These are phyloP conservation scores for Gyrodon lividus DNA, from an alignment of 768 basidiomycete species.

Conservation along the genomic window DNA sequence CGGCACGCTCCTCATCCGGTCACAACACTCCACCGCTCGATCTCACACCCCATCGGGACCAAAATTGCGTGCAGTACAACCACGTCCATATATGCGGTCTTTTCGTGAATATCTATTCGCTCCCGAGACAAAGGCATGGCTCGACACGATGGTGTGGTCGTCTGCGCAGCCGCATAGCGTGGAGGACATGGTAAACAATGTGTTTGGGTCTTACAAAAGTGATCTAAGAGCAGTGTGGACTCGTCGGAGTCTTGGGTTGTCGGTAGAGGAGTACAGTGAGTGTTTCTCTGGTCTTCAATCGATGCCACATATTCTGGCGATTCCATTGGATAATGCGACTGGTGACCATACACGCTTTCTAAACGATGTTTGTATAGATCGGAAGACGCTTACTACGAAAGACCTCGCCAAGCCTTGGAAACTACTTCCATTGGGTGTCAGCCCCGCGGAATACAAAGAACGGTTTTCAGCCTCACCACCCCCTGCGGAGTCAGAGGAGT, in stretches of 20 bases:
- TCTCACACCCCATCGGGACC: slow-evolving; percentile 13
- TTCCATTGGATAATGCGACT: slow-evolving; percentile 15
- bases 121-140: slow-evolving; percentile 56
- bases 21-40: slow-evolving; percentile 35
- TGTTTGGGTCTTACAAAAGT: slow-evolving; percentile 47
- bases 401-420: slow-evolving; percentile 71
- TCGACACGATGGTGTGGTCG: slow-evolving; percentile 89
- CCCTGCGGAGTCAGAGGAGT: neutral
- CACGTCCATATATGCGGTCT: slow-evolving; percentile 63
- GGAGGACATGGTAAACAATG: slow-evolving; percentile 64
- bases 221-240: slow-evolving; percentile 71
- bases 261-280: slow-evolving; percentile 62
- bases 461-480: neutral
- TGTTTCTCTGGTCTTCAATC: slow-evolving; percentile 23
- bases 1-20: slow-evolving; percentile 68
- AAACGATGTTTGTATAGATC: slow-evolving; percentile 8
- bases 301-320: neutral
- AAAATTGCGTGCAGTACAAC: slow-evolving; percentile 44
- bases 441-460: slow-evolving; percentile 1
- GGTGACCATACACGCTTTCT: neutral
- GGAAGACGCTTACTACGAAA: slow-evolving; percentile 57
- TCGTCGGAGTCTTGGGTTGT: slow-evolving; percentile 73
- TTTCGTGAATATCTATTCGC: slow-evolving; percentile 68
- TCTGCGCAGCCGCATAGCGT: slow-evolving; percentile 83
- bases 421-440: slow-evolving; percentile 26